Evolutionary conservation across 2,329 filamentous ascomycete species (phyloP).

Genomic region (Claviceps africana): DNA sequence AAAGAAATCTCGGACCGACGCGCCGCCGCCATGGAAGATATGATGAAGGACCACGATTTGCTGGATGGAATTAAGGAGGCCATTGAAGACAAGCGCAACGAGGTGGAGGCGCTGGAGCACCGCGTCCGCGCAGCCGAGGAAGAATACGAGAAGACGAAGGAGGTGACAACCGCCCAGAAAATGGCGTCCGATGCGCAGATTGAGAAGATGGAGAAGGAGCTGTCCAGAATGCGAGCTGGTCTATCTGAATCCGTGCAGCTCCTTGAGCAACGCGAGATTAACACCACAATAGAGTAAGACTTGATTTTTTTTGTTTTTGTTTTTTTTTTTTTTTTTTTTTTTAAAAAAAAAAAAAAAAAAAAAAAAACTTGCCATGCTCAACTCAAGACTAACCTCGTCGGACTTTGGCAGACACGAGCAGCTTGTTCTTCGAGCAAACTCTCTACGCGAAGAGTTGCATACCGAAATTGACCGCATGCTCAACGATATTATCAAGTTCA

Average conservation of each 20-base stretch:
- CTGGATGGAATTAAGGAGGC: slow-evolving; percentile 92
- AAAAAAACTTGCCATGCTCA: background rate
- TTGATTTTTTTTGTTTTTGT: too few relatives aligned
- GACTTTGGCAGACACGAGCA: slow-evolving; percentile 62
- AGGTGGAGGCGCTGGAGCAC: slow-evolving; percentile 85
- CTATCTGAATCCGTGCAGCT: slow-evolving; percentile 77
- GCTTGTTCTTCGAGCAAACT: slow-evolving; percentile 67
- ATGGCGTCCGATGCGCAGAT: slow-evolving; percentile 84
- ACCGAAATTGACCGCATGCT: slow-evolving; percentile 92
- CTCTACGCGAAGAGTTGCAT: slow-evolving; percentile 91
- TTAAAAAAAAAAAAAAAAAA: background rate
- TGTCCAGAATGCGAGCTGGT: slow-evolving; percentile 80
- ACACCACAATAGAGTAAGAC: slow-evolving; percentile 87
- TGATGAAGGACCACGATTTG: slow-evolving; percentile 88
- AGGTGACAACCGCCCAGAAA: slow-evolving; percentile 73
- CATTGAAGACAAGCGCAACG: slow-evolving; percentile 85
- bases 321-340: too few relatives aligned
- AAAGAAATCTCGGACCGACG: slow-evolving; percentile 89
- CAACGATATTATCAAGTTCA: slow-evolving; percentile 96
- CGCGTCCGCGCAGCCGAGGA: slow-evolving; percentile 77
- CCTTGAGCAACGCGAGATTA: slow-evolving; percentile 92
- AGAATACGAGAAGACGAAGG: slow-evolving; percentile 87
- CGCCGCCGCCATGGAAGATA: slow-evolving; percentile 67
- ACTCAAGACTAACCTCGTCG: slow-evolving; percentile 1
- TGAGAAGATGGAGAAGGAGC: slow-evolving; percentile 96